phyloP scores from a whole-genome alignment of 371 early-diverging fungal species.

The Batkoa obscura region DNA sequence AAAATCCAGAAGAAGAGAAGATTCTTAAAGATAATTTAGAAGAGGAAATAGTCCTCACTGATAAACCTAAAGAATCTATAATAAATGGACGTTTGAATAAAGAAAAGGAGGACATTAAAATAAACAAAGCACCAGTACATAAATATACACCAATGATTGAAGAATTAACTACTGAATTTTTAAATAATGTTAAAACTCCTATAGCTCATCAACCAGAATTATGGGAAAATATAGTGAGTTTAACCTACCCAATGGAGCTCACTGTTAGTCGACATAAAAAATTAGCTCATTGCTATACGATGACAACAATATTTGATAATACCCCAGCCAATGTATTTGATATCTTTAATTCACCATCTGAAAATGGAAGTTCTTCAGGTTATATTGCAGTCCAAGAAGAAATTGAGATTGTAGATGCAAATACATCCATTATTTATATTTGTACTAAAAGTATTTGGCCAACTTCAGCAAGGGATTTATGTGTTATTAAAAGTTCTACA shows the following conservation, averaged over 20 bases:
- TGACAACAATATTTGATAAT: background rate
- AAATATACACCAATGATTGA: too few species aligned
- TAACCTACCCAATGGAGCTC: background rate
- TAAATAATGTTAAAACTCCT: too few species aligned
- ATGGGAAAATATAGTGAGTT: background rate
- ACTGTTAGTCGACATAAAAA: background rate
- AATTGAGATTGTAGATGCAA: constrained; percentile 2
- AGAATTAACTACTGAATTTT: too few species aligned
- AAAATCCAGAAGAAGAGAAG: too few species aligned
- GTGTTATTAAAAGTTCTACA: background rate
- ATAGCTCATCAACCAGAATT: too few species aligned
- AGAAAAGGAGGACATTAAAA: too few species aligned
- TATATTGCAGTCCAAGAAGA: background rate
- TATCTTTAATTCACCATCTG: background rate
- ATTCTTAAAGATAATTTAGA: too few species aligned
- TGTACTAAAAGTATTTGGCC: constrained; percentile 1
- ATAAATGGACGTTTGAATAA: too few species aligned
- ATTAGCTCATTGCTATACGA: background rate
- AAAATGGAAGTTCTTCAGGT: background rate
- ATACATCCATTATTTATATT: background rate
- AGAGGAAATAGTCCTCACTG: too few species aligned
- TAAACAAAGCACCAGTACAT: too few species aligned
- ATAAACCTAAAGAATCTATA: too few species aligned
- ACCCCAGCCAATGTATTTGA: background rate
- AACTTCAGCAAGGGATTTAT: constrained; percentile 1